Base-by-base conservation (phyloP, 768 basidiomycete genomes). In the Dioszegia crocea region DNA sequence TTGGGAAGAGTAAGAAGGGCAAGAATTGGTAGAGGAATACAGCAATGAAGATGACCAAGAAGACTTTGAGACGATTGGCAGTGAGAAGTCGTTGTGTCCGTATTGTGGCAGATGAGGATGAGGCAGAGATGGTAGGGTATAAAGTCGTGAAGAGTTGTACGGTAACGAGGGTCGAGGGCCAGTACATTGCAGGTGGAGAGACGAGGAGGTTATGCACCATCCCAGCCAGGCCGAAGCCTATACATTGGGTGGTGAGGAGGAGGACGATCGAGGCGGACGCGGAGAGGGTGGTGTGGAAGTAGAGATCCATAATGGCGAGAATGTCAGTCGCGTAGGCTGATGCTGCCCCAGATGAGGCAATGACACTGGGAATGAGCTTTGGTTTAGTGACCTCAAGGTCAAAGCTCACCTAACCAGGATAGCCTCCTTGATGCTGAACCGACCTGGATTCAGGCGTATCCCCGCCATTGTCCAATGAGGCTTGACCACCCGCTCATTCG, bases 271-370 rank as follows among this genome's bases (percentile, higher is more conserved):
- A 74, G 5, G 73, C 62, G 17, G 76, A 3, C 1, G 70, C 50
- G 6, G 61, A 59, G 8, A 78, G 61, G 0, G 73, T 67, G 17
- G 65, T 69, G 41, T 76, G 67, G 59, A 65, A 76, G 64, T 77
- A 78, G 30, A 78, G 62, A n/a, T 73, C 65, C 53, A 77, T 70
- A 57, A 78, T 77, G 16, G 76, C 72, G 21, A 78, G 59, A 46
- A 78, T 77, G 58, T 78, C 77, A 2, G 73, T 67, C 3, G 76
- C 77, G 55, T 78, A 78, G 1, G 77, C 77, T 1, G 75, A 70
- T 6, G 65, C 52, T 12, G 71, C 68, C n/a, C 75, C 75, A 2
- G 71, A 71, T 0, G 67, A 62, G 19, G 70, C 63, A 14, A 78
- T 61, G 6, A 76, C 73, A 53, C 70, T 70, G 39, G 17, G 24